These are phyloP conservation scores for cucumber (Cucumis sativus) DNA, from an alignment of 306 rosid species.

Conservation along the genomic window Cucumber_9930_V3 NC_026656.2:2687001-2687500, in stretches of 20 bases:
- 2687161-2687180: neutral
- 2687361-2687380: too few species aligned
- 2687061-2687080: neutral
- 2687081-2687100: constrained; percentile 1
- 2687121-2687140: constrained; percentile 25
- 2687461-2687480: too few species aligned
- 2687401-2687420: too few species aligned
- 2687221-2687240: neutral
- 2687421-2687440: too few species aligned
- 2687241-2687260: neutral
- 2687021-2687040: neutral
- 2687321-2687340: too few species aligned
- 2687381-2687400: too few species aligned
- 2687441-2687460: too few species aligned
- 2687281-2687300: too few species aligned
- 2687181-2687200: neutral
- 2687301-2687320: too few species aligned
- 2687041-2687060: neutral
- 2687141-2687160: constrained; percentile 15
- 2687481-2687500: too few species aligned
- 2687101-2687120: constrained; percentile 23
- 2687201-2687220: neutral
- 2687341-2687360: too few species aligned
- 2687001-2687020: neutral
- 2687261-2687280: neutral